A percentile compares a stretch with the other conserved stretches of the same genome.
These are phyloP conservation scores for sunflower (Helianthus annuus) DNA, from an alignment of 129 eudicot species.

Conservation along the genomic window DNA sequence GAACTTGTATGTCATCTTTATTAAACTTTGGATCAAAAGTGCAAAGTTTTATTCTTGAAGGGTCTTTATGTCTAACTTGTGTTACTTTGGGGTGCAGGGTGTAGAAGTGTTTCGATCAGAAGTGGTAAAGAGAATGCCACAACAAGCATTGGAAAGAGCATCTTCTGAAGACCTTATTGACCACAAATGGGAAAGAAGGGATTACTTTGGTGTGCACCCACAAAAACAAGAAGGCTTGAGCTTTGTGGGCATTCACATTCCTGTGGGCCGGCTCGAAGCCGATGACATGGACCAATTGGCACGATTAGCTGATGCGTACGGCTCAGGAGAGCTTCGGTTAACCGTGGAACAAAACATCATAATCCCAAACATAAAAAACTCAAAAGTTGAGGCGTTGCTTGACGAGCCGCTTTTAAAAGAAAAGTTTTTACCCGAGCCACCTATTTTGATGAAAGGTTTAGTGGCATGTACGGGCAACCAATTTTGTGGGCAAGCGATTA, in stretches of 20 bases:
- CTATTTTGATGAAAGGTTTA: slow-evolving; percentile 75
- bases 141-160: slow-evolving; percentile 61
- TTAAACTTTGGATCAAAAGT: neutral
- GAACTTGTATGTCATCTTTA: slow-evolving; percentile 60
- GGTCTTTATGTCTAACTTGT: slow-evolving; percentile 9
- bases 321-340: slow-evolving; percentile 90
- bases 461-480: slow-evolving; percentile 98
- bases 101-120: slow-evolving; percentile 83
- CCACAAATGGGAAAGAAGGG: slow-evolving; percentile 83
- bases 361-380: slow-evolving; percentile 74
- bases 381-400: slow-evolving; percentile 64
- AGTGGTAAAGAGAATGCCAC: slow-evolving; percentile 93
- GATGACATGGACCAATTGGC: slow-evolving; percentile 94
- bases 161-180: slow-evolving; percentile 71
- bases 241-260: slow-evolving; percentile 88
- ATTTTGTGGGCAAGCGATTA: slow-evolving; percentile 96
- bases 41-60: slow-evolving; percentile 6
- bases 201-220: slow-evolving; percentile 78
- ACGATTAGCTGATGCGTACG: slow-evolving; percentile 75
- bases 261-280: slow-evolving; percentile 91
- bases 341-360: slow-evolving; percentile 95
- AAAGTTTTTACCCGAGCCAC: slow-evolving; percentile 74
- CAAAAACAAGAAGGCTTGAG: slow-evolving; percentile 89
- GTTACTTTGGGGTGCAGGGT: slow-evolving; percentile 58
- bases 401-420: slow-evolving; percentile 73